phyloP scores from a whole-genome alignment of 371 early-diverging fungal species.

The Mortierella sp. region DNA sequence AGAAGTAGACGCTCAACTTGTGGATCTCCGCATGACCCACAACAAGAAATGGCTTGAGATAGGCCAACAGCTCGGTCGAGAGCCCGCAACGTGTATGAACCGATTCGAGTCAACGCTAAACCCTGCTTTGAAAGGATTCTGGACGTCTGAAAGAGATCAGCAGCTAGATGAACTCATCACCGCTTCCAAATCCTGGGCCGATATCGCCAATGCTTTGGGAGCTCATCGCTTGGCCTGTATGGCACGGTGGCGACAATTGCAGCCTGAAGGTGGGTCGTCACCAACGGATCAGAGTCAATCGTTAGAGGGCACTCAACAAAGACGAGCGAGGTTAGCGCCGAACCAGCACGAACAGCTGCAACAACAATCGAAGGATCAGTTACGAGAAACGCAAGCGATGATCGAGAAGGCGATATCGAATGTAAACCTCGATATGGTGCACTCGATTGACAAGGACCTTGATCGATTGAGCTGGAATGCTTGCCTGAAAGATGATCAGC shows the following conservation, averaged over 20 bases:
- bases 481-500: conserved; percentile 16
- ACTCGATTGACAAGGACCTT: conserved; percentile 9
- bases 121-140: conserved; percentile 22
- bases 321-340: neutral
- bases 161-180: conserved; percentile 12
- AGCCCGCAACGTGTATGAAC: conserved; percentile 39
- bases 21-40: conserved; percentile 14
- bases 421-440: conserved; percentile 4
- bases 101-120: conserved; percentile 39
- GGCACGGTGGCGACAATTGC: conserved; percentile 33
- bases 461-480: conserved; percentile 28
- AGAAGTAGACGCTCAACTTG: conserved; percentile 22
- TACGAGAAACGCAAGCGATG: neutral
- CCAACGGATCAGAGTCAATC: neutral
- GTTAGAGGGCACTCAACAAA: neutral
- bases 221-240: conserved; percentile 39
- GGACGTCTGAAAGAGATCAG: conserved; percentile 24
- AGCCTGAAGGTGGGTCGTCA: neutral
- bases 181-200: conserved; percentile 28
- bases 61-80: conserved; percentile 18
- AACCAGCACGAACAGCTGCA: conserved; percentile 6
- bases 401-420: neutral
- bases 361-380: neutral
- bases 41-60: conserved; percentile 43
- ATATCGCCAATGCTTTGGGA: conserved; percentile 26